These are phyloP conservation scores for Inosperma sp. DNA, from an alignment of 768 basidiomycete genomes.

Conservation along the genomic window DNA sequence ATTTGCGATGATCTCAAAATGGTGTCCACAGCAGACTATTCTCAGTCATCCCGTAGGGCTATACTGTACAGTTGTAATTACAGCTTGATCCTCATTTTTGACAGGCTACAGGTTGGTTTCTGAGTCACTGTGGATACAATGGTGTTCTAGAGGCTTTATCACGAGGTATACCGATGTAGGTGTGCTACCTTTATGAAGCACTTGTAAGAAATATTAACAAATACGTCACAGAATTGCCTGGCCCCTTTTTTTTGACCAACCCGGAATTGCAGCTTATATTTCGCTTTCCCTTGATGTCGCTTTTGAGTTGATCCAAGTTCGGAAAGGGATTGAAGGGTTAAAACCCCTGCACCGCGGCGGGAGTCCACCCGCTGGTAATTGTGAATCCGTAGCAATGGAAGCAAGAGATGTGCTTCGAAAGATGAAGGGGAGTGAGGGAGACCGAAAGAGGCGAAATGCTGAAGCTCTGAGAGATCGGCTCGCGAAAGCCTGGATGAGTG, in stretches of 20 bases:
- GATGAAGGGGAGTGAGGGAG: no score
- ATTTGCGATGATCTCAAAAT: conserved; percentile 1
- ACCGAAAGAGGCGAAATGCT: no score
- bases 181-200: no score
- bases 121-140: not conserved
- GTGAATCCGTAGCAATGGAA: no score
- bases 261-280: not conserved
- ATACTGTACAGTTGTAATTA: no score
- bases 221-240: not conserved
- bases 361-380: no score
- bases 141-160: not conserved
- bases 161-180: not conserved
- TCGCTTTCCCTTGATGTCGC: not conserved
- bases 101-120: not conserved
- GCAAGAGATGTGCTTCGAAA: no score
- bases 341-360: not conserved
- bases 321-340: not conserved
- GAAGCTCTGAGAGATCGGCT: no score
- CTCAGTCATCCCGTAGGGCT: not conserved
- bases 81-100: not conserved
- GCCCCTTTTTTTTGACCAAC: not conserved
- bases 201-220: not conserved
- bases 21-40: not conserved
- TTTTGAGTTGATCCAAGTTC: not conserved
- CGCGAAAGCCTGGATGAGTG: no score